These are phyloP conservation scores for Fagopyrum homotropicum DNA, from an alignment of 148 eudicot genomes.

Conservation along the genomic window DNA sequence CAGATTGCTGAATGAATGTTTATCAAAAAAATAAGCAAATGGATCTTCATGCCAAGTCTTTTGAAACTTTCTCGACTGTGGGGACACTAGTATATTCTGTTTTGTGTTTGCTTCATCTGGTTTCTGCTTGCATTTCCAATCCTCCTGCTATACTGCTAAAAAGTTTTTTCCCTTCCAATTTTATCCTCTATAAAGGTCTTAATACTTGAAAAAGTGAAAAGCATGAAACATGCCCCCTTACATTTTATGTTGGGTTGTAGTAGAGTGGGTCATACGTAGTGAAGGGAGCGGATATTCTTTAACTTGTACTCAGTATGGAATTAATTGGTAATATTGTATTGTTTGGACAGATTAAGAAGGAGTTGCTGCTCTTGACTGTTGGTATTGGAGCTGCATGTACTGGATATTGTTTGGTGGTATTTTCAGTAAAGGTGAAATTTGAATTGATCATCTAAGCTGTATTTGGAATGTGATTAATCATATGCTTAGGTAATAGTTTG, in stretches of 20 bases:
- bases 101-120: background rate
- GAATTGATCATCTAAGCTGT: background rate
- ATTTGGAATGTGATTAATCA: background rate
- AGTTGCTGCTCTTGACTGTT: conserved; percentile 68
- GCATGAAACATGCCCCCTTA: background rate
- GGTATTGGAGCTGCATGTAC: conserved; percentile 82
- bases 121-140: background rate
- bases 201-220: background rate
- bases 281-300: background rate
- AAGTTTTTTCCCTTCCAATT: background rate
- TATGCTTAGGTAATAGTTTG: background rate
- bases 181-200: background rate
- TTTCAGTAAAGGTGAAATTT: conserved; percentile 65
- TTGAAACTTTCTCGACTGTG: background rate
- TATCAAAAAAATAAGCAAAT: background rate
- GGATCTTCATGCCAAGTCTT: background rate
- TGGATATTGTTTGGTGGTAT: conserved; percentile 67
- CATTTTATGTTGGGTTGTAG: background rate
- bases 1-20: background rate
- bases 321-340: conserved; percentile 10
- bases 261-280: background rate
- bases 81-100: background rate
- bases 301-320: background rate
- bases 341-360: conserved; percentile 74
- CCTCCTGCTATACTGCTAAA: background rate